phyloP scores from a whole-genome alignment of 352 stramenopile genomes.

The Phytophthora vignae region DNA sequence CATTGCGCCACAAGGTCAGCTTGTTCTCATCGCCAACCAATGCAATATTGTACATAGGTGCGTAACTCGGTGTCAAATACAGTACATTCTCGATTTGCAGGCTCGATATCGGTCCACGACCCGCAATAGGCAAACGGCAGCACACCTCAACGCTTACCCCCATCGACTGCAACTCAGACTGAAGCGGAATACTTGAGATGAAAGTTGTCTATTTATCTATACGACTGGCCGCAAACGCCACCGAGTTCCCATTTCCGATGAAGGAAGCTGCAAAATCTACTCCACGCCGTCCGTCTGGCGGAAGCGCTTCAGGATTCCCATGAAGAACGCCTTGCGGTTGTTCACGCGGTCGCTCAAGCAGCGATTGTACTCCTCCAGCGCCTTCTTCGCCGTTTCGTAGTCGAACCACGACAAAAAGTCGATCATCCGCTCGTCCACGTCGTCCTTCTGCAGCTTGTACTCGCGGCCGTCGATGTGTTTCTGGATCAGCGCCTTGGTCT shows the following conservation, averaged over 20 bases:
- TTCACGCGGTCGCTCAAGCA: constrained; percentile 76
- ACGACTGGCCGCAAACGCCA: constrained; percentile 10
- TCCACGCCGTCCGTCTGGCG: constrained; percentile 58
- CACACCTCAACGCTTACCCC: not conserved
- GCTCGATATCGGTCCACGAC: not conserved
- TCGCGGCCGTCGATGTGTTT: constrained; percentile 80
- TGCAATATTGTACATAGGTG: constrained; percentile 1
- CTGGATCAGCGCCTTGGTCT: constrained; percentile 81
- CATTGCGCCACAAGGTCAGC: constrained; percentile 52
- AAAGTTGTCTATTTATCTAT: constrained; percentile 37
- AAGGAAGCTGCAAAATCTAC: constrained; percentile 32
- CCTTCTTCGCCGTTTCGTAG: constrained; percentile 87
- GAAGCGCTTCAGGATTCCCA: constrained; percentile 91
- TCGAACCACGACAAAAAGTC: constrained; percentile 91
- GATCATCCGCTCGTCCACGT: constrained; percentile 89
- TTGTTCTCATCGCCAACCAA: not conserved
- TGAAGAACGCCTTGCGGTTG: constrained; percentile 91
- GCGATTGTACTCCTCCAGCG: constrained; percentile 83
- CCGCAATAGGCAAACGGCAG: not conserved
- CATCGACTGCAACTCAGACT: not conserved
- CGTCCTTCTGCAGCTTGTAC: constrained; percentile 77
- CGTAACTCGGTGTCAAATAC: constrained; percentile 1
- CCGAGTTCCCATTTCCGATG: not conserved
- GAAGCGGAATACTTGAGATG: not conserved
- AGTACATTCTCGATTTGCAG: not conserved